Evolutionary conservation across 371 early-diverging fungal species (phyloP).

Genomic region (Gilbertella persicaria): DNA sequence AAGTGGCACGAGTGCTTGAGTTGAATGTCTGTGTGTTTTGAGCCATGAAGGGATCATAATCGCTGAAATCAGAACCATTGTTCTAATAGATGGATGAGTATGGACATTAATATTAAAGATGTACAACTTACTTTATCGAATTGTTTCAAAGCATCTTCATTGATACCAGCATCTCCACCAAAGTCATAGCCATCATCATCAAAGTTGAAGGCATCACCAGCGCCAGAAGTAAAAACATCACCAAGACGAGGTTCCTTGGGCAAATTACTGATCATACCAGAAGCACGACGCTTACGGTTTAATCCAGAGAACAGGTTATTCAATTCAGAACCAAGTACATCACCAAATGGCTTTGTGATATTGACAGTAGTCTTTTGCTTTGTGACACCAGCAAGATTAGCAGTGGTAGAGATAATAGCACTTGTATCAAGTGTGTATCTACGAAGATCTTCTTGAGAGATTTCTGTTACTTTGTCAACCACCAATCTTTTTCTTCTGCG

Average conservation of each 20-base stretch:
- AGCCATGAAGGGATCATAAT: slow-evolving; percentile 13
- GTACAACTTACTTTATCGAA: not conserved
- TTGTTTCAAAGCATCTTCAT: not conserved
- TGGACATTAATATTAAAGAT: not conserved
- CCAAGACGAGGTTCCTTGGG: slow-evolving; percentile 11
- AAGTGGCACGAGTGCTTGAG: slow-evolving; percentile 11
- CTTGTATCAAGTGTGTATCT: slow-evolving; percentile 53
- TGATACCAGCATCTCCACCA: slow-evolving; percentile 6
- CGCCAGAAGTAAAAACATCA: not conserved
- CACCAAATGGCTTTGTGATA: slow-evolving; percentile 11
- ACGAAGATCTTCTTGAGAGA: slow-evolving; percentile 58
- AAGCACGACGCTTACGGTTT: slow-evolving; percentile 21
- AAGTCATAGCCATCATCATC: slow-evolving; percentile 29
- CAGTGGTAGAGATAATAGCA: slow-evolving; percentile 32
- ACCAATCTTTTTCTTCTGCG: slow-evolving; percentile 60
- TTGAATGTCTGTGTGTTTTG: slow-evolving; percentile 21
- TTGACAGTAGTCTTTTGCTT: slow-evolving; percentile 2
- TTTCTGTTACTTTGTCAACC: slow-evolving; percentile 71
- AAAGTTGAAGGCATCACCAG: slow-evolving; percentile 15
- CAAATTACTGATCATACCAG: not conserved
- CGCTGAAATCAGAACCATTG: not conserved
- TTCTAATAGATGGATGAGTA: not conserved
- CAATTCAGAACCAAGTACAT: slow-evolving; percentile 8
- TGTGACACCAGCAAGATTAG: not conserved
- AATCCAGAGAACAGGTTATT: slow-evolving; percentile 15